A percentile compares a stretch with the other conserved stretches of the same genome.
phyloP scores from a whole-genome alignment of 345 rosid genomes.

The Rhodamnia rubescens region DNA sequence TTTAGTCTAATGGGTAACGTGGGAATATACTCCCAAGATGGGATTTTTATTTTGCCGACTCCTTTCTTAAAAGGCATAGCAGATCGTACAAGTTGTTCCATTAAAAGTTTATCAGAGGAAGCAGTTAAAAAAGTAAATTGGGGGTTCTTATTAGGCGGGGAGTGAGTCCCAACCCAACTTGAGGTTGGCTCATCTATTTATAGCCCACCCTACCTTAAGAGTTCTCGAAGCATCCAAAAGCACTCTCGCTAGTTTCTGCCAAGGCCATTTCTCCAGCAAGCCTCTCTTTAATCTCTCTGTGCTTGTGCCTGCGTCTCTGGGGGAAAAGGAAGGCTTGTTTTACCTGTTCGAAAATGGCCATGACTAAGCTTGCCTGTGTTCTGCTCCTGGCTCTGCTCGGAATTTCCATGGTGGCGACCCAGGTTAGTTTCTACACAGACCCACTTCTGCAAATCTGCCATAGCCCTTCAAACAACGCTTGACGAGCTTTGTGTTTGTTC shows the following conservation, averaged over 20 bases:
- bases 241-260: neutral
- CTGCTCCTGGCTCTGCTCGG: conserved; percentile 4
- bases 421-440: conserved; percentile 1
- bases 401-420: conserved; percentile 11
- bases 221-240: neutral
- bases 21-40: neutral
- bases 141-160: neutral
- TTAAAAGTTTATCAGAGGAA: neutral
- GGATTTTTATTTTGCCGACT: neutral
- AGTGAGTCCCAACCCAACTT: neutral
- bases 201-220: neutral
- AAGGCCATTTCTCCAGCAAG: neutral
- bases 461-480: neutral
- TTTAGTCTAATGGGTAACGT: neutral
- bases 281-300: neutral
- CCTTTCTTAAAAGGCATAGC: no score
- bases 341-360: neutral
- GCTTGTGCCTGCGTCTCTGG: neutral
- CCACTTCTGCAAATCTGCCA: conserved; percentile 10
- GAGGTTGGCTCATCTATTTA: neutral
- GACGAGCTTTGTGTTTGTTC: neutral
- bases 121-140: neutral
- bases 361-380: conserved; percentile 5
- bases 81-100: neutral
- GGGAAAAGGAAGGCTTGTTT: neutral